Percentiles rank a stretch among this genome's conserved stretches.
Conservation (phyloP, 305 asterid species). For the Fraxinus velutina region DNA sequence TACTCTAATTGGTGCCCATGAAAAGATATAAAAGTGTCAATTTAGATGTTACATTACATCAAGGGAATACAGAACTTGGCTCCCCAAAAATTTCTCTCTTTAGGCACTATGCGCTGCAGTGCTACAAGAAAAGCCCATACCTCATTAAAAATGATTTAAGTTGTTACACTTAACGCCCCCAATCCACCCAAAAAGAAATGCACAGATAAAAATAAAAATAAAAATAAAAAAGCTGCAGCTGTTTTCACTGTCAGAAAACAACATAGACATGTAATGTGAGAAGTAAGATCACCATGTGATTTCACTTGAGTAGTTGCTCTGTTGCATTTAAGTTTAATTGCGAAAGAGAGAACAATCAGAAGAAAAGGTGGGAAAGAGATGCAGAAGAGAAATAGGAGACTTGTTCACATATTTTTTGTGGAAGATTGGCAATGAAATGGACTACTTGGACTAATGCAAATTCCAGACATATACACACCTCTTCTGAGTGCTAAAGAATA, state of each 20-base stretch:
- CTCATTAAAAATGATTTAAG: neutral
- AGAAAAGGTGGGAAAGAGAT: neutral
- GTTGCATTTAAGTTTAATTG: neutral
- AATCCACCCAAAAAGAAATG: neutral
- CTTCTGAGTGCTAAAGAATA: neutral
- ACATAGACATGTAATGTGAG: neutral
- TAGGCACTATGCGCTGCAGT: neutral
- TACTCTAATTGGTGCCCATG: neutral
- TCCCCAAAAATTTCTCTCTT: neutral
- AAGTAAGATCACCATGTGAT: neutral
- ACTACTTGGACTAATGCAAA: neutral
- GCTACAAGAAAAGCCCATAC: neutral
- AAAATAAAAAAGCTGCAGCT: neutral
- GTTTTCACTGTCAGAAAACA: neutral
- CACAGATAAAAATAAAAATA: neutral
- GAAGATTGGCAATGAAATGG: neutral
- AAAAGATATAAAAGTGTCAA: neutral
- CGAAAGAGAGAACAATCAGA: neutral
- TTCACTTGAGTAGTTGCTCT: neutral
- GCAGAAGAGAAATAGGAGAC: neutral
- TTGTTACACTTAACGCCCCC: neutral
- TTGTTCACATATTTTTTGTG: neutral
- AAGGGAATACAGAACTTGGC: neutral
- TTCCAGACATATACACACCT: neutral
- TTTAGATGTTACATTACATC: neutral